phyloP scores from a whole-genome alignment of 2,329 filamentous ascomycete species.

The Gremmenia infestans region DNA sequence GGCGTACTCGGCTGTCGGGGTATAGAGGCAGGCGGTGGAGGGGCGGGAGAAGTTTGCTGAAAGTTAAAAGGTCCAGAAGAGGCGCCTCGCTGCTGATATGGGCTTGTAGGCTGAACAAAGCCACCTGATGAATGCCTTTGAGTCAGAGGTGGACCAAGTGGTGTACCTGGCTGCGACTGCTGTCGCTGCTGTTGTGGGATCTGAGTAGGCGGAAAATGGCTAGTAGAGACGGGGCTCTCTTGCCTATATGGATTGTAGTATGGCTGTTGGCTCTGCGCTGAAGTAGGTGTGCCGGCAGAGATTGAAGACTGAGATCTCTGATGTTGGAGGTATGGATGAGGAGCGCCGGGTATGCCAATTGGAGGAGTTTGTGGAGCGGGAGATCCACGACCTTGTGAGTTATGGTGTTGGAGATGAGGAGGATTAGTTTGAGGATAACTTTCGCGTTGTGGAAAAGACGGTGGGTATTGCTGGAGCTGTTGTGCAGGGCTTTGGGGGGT shows the following conservation, averaged over 20 bases:
- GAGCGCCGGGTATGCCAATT: conserved; percentile 29
- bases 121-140: conserved; percentile 41
- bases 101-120: conserved; percentile 51
- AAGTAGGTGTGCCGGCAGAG: conserved; percentile 57
- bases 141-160: conserved; percentile 45
- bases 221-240: conserved; percentile 43
- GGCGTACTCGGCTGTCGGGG: conserved; percentile 40
- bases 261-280: conserved; percentile 53
- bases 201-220: conserved; percentile 22
- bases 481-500: conserved; percentile 31
- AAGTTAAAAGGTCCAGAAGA: conserved; percentile 20
- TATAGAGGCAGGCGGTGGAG: conserved; percentile 34
- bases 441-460: conserved; percentile 24
- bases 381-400: conserved; percentile 24
- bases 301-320: conserved; percentile 53
- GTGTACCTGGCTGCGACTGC: conserved; percentile 35
- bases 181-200: conserved; percentile 28
- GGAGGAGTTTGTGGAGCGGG: conserved; percentile 32
- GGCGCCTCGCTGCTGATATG: conserved; percentile 51
- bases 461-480: conserved; percentile 28
- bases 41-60: conserved; percentile 32
- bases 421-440: conserved; percentile 26
- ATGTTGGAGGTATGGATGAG: conserved; percentile 34
- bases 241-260: conserved; percentile 47
- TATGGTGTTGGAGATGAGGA: conserved; percentile 27